Base-by-base conservation (phyloP, 306 rosid species). In the Lathyrus sativus region DNA sequence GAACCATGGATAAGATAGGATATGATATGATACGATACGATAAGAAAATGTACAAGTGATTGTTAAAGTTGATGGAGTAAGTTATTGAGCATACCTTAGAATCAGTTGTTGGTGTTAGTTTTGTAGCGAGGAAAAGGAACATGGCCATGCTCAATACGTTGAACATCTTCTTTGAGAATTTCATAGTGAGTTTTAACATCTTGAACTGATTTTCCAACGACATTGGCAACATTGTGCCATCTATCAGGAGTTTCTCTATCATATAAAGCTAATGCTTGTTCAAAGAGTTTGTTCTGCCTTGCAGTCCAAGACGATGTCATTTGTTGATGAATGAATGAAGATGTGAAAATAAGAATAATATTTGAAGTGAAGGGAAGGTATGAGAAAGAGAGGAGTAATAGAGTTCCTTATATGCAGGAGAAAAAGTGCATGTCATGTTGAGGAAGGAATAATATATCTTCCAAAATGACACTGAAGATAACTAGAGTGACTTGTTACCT, bases 221-320 rank as follows among this genome's bases (percentile, higher is more conserved):
- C 80, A 71, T 68, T 75, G 6, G 95, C 97, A 55, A 90, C 81
- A 76, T 90, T 88, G 67, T 81, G 95, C 95, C 97, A 90, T 59
- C 87, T 84, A 57, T 90, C 95, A 0, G 91, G 86, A 42, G 90
- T 84, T 50, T 90, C 95, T 66, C 68, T 83, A 26, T 90, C 89
- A 64, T 79, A 84, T 58, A 79, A 60, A 68, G 97, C 95, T 29
- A 88, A 78, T 5, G 97, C 97, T 11, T 71, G 88, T 50, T 87
- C 96, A 37, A 90, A 87, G 43, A 63, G 55, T 59, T 90, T 90
- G 87, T 90, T 84, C 64, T 90, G 88, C 74, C 78, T 73, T 4
- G 79, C 62, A 2, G 88, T 90, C 96, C 96, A 90, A 0, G 93
- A 82, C 44, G 93, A 82, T 37, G 82, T 88, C 96, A 90, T 90